Evolutionary conservation across 2,329 filamentous ascomycete species (phyloP).

Genomic region (Verticillium isaacii): DNA sequence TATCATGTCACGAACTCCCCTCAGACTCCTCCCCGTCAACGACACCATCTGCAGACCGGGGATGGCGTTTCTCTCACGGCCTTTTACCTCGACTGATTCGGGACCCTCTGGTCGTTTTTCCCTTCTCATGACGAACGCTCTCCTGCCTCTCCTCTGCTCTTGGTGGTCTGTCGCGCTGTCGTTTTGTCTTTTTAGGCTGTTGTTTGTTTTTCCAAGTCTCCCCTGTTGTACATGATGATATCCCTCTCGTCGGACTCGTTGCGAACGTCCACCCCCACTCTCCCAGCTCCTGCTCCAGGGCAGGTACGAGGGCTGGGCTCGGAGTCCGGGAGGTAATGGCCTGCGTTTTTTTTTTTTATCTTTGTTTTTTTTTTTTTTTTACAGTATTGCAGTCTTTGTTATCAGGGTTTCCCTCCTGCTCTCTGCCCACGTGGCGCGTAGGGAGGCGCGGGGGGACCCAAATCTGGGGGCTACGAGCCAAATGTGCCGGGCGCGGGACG

Average conservation of each 20-base stretch:
- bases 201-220: background rate
- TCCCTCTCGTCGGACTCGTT: background rate
- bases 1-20: too few species aligned
- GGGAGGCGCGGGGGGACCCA: background rate
- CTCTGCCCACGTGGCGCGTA: too few species aligned
- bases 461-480: background rate
- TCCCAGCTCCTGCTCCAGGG: too few species aligned
- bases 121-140: background rate
- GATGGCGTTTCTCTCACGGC: background rate
- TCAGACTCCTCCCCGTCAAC: background rate
- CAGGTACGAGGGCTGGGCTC: too few species aligned
- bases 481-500: background rate
- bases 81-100: background rate
- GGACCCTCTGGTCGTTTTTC: background rate
- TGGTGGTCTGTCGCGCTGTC: background rate
- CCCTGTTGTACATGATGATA: background rate
- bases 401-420: too few species aligned
- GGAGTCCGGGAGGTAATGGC: too few species aligned
- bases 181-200: background rate
- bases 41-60: background rate
- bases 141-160: background rate
- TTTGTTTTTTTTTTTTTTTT: too few species aligned
- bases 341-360: too few species aligned
- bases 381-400: too few species aligned
- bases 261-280: background rate